Base-by-base conservation (phyloP, 768 basidiomycete species). In the Agaricus sinodeliciosus region DNA sequence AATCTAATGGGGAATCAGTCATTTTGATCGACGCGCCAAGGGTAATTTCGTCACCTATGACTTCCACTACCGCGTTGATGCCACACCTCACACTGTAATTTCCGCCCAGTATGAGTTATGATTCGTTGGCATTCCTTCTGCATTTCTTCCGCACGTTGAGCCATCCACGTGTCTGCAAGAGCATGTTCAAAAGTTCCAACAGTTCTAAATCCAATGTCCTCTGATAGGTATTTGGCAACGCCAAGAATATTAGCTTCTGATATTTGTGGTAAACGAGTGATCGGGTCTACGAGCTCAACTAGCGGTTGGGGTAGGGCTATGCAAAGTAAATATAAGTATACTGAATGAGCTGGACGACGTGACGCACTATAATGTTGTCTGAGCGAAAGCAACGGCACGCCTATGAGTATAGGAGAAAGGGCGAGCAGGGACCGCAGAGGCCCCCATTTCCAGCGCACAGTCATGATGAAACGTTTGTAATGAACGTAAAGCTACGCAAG, bases 161-260 rank as follows among this genome's bases (percentile, higher is more conserved):
- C 62, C 77, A 94, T 83, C 84, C 92, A 97, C 22, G 74, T 69
- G 59, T 96, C 94, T 3, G 87, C 92, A 25, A 81, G 65, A 0
- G 89, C 87, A 69, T 95, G 92, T 65, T 97, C 93, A 28, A 76
- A 75, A 0, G 94, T 93, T 0, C 95, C 95, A 9, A 95, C 90
- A 0, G 90, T 96, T 44, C 95, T 77, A 68, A 84, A 97, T 1
- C 94, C 94, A 43, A 94, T 91, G 4, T 80, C 83, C 63, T 94
- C 92, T 0, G 92, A 90, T 6, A 92, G 78, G 54, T 84, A 67
- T 57, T 77, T 80, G 3, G 83, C 79, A 43, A 82, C 70, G 5
- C 71, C 73, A 2, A 90, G 77, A 48, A 91, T 85, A 12, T 77
- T 78, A 0, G 77, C 62, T 65, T 90, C 88, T 0, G 87, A 88